Evolutionary conservation across 202 grass and related monocot species (phyloP), one percentile per base, ranked within the genome.

Genomic region (Zoysia matrella): DNA sequence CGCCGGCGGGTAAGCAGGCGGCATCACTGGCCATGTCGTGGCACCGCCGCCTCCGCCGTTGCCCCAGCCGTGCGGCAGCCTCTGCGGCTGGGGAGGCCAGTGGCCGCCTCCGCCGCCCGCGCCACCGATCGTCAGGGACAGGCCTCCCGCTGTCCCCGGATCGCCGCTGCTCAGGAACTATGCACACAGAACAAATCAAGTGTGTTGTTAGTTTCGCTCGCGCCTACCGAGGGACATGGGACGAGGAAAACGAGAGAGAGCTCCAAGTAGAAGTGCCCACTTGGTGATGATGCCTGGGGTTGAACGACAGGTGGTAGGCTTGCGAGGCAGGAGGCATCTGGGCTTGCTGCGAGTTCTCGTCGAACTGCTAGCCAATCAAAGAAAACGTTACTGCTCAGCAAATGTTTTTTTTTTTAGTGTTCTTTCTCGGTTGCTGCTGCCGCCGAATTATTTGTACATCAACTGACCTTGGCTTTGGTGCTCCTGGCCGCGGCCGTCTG

Each of bases 381-480:
- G 63, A 82, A 36, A 36, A 36, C 30, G 30, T 36, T 36, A 36
- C 30, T 36, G 30, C 30, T 36, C 30, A 1, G 30, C 30, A 36
- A 36, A 36, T 36, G 30, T 36, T 36, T 36, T 36, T 36, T 36
- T n/a, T 6, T n/a, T 57, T 57, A 7, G 6, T 57, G 0, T 18
- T 7, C 18, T 6, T 58, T n/a, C n/a, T 2, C 13, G 1, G 56
- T 18, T 18, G 15, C 56, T 58, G 15, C 15, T 5, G 14, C 54
- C 3, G 56, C n/a, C n/a, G n/a, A 8, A 47, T 3, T 47, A 47
- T 47, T 4, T 4, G n/a, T 5, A 7, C 5, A 6, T 4, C 3
- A 8, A 16, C 56, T 65, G 76, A 3, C 95, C 95, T 94, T 93
- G 75, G 86, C 88, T 18, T 87, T 92, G 52, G 79, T 92, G 83